Percentiles rank a stretch among this genome's conserved stretches.
These are phyloP conservation scores for Athelia psychrophila DNA, from an alignment of 1,284 basidiomycete species.

Conservation along the genomic window DNA sequence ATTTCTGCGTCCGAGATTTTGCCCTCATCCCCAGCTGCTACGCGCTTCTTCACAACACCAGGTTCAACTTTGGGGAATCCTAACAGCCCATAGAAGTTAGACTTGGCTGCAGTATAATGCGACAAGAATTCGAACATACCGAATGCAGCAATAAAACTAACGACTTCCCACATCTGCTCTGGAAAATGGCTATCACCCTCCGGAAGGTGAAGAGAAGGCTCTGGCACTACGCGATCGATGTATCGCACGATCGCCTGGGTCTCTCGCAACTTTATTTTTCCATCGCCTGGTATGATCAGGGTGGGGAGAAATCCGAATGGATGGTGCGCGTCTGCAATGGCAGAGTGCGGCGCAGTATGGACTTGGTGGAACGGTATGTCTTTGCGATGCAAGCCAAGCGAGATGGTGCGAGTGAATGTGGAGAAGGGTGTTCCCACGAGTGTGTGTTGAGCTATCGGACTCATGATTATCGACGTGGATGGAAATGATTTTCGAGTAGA, in stretches of 20 bases:
- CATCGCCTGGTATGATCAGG: slow-evolving; percentile 23
- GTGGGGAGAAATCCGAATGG: slow-evolving; percentile 30
- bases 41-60: slow-evolving; percentile 28
- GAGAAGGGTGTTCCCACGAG: slow-evolving; percentile 30
- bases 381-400: slow-evolving; percentile 25
- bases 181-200: slow-evolving; percentile 17
- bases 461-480: too few relatives aligned
- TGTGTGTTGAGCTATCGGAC: slow-evolving; percentile 11
- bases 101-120: not conserved
- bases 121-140: slow-evolving; percentile 13
- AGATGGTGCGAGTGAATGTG: slow-evolving; percentile 29
- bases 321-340: slow-evolving; percentile 22
- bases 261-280: slow-evolving; percentile 23
- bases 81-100: slow-evolving; percentile 4
- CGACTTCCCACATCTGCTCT: slow-evolving; percentile 32
- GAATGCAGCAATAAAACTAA: slow-evolving; percentile 19
- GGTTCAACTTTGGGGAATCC: slow-evolving; percentile 25
- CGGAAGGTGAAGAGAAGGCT: slow-evolving; percentile 18
- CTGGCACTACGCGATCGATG: slow-evolving; percentile 23
- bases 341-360: slow-evolving; percentile 23
- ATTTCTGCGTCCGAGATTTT: slow-evolving; percentile 20
- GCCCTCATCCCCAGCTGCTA: slow-evolving; percentile 22
- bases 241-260: slow-evolving; percentile 24
- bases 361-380: slow-evolving; percentile 22
- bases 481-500: too few relatives aligned